phyloP scores from a whole-genome alignment of 495 filamentous ascomycete genomes.

The Hypoxylon lenormandii region DNA sequence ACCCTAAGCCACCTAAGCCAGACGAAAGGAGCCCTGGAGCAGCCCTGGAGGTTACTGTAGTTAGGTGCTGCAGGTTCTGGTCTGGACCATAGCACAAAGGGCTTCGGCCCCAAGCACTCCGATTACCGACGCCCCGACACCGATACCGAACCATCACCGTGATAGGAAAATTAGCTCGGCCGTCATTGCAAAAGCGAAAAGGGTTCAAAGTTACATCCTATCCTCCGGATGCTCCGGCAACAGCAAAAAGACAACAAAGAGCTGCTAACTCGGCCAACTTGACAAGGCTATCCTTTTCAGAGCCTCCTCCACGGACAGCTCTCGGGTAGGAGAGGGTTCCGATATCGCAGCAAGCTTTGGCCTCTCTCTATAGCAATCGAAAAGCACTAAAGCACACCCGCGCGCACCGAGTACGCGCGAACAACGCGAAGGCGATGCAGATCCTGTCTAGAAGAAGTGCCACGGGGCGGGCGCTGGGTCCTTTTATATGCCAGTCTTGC shows the following conservation, averaged over 20 bases:
- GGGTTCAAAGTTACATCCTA: slow-evolving; percentile 29
- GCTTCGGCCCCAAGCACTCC: slow-evolving; percentile 17
- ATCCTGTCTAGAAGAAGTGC: slow-evolving; percentile 9
- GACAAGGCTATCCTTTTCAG: background rate
- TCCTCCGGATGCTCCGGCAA: slow-evolving; percentile 22
- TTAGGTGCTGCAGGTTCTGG: too few species aligned
- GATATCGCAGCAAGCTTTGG: background rate
- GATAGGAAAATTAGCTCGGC: slow-evolving; percentile 13
- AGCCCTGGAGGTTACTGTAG: too few species aligned
- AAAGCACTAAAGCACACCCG: background rate
- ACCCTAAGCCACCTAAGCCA: too few species aligned
- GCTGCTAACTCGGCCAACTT: background rate
- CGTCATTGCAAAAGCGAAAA: slow-evolving; percentile 6
- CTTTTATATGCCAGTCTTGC: slow-evolving; percentile 48
- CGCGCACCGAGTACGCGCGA: slow-evolving; percentile 1
- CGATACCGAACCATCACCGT: slow-evolving; percentile 31
- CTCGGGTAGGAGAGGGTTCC: background rate
- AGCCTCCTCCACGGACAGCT: background rate
- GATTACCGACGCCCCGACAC: slow-evolving; percentile 26
- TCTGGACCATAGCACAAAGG: background rate
- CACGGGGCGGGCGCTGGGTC: background rate
- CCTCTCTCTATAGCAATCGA: too few species aligned
- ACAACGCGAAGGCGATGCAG: slow-evolving; percentile 1
- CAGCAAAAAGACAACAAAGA: background rate
- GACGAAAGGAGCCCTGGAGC: too few species aligned